These are phyloP conservation scores for Boletus sp. DNA, from an alignment of 768 basidiomycete genomes.

Conservation along the genomic window DNA sequence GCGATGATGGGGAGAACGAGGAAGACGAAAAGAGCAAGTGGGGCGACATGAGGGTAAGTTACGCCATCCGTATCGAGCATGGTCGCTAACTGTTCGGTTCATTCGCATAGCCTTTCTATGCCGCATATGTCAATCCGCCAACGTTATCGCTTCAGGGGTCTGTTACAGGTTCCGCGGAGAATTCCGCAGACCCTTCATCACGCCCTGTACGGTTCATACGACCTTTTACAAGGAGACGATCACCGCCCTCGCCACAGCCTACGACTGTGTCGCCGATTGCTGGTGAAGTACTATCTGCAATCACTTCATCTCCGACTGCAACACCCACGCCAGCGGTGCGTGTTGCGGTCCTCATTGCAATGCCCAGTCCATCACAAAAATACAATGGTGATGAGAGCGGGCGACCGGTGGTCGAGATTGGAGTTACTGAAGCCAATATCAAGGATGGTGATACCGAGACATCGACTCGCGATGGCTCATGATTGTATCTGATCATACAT, in stretches of 20 bases:
- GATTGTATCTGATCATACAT: not conserved
- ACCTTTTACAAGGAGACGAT: conserved; percentile 15
- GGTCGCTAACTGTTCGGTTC: not conserved
- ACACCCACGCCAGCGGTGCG: conserved; percentile 27
- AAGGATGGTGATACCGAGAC: conserved; percentile 2
- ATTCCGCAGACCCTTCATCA: conserved; percentile 1
- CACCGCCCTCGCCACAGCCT: conserved; percentile 15
- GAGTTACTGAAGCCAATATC: conserved; percentile 22
- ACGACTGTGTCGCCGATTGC: conserved; percentile 1
- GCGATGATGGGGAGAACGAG: conserved; percentile 11
- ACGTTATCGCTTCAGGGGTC: conserved; percentile 7
- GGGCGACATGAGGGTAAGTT: conserved; percentile 29
- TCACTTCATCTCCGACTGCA: conserved; percentile 11
- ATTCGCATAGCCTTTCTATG: conserved; percentile 24
- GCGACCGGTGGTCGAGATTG: conserved; percentile 36
- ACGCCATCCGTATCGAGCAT: not conserved
- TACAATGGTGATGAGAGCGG: conserved; percentile 19
- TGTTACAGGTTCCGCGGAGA: not conserved
- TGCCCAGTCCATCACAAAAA: conserved; percentile 31
- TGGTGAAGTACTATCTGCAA: not conserved
- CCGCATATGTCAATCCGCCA: conserved; percentile 15
- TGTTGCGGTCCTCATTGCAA: conserved; percentile 45
- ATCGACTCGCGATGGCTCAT: conserved; percentile 7
- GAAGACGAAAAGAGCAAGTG: conserved; percentile 25
- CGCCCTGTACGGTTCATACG: conserved; percentile 14